Base-by-base conservation (phyloP, 306 rosid genomes). In the Corylus heterophylla region DNA sequence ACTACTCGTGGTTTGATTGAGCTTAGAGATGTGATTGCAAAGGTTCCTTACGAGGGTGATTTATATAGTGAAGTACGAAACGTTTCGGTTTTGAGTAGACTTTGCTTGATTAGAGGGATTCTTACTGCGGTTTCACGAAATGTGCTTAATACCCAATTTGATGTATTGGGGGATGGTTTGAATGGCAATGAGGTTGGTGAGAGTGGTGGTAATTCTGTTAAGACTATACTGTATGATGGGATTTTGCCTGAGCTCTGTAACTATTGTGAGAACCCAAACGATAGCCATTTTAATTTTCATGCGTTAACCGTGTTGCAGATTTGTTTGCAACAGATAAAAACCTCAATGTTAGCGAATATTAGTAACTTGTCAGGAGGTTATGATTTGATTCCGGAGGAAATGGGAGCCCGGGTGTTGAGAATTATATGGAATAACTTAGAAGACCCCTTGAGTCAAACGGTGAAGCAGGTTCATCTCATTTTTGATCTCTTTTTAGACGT, bases 371-470 rank as follows among this genome's bases (percentile, higher is more conserved):
- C 84, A 0, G 86, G 85, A 71, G 54, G 78, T 52, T 89, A 90
- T 82, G 90, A 88, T 80, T 97, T 95, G 11, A 85, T 95, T 69
- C 82, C 97, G 0, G 99, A 90, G 88, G 94, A 91, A 73, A 91
- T 88, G 94, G 97, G 93, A 44, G 71, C 92, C 82, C 88, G 94
- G 64, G 59, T 95, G 70, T 90, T 95, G 85, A 83, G 83, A 85
- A 88, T 93, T 68, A 85, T 93, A 74, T 95, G 99, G 99, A 88
- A 92, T 80, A 95, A 95, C 86, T 85, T 95, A 83, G 99, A 95
- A 76, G 98, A 95, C 82, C 96, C 98, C 74, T 85, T 95, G 79
- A 95, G 94, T 88, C 99, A 95, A 82, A 95, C 99, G 2, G 99
- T 95, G 85, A 95, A 88, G 63, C 99, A 95, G 83, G 97, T 91